Conservation (phyloP, 495 filamentous ascomycete species). For the Daldinia concentrica region DNA sequence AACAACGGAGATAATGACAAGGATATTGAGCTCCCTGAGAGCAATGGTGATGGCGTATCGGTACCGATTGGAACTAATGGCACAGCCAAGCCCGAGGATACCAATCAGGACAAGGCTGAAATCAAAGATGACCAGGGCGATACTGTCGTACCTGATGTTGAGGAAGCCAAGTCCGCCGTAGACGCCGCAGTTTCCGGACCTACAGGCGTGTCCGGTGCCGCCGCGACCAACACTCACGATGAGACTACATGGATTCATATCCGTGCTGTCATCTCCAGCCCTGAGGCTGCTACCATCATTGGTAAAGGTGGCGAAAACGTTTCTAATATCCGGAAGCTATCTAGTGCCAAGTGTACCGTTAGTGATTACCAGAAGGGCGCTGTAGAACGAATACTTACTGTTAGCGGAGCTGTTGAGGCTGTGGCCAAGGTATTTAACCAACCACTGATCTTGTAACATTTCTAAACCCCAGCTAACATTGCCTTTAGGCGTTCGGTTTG, state of each 20-base stretch:
- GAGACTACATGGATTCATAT: constrained; percentile 97
- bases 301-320: constrained; percentile 99
- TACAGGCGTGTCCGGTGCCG: constrained; percentile 29
- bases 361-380: constrained; percentile 97
- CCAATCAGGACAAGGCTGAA: constrained; percentile 65
- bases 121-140: constrained; percentile 67
- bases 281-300: constrained; percentile 96
- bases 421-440: constrained; percentile 82
- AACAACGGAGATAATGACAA: constrained; percentile 60
- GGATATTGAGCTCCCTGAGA: constrained; percentile 50
- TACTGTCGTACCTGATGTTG: constrained; percentile 79
- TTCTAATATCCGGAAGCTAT: constrained; percentile 88
- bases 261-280: constrained; percentile 93
- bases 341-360: constrained; percentile 96
- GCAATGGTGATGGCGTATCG: constrained; percentile 50
- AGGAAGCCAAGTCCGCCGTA: constrained; percentile 55
- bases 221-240: constrained; percentile 64
- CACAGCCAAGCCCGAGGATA: constrained; percentile 55
- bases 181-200: constrained; percentile 51
- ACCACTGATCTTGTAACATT: background rate
- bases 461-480: constrained; percentile 26
- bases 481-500: constrained; percentile 85
- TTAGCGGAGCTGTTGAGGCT: constrained; percentile 93
- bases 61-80: constrained; percentile 52
- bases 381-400: constrained; percentile 95